Evolutionary conservation across 805 yeast species (phyloP), one percentile per base, ranked within the genome.

Genomic region (Yarrowia alimentaria): DNA sequence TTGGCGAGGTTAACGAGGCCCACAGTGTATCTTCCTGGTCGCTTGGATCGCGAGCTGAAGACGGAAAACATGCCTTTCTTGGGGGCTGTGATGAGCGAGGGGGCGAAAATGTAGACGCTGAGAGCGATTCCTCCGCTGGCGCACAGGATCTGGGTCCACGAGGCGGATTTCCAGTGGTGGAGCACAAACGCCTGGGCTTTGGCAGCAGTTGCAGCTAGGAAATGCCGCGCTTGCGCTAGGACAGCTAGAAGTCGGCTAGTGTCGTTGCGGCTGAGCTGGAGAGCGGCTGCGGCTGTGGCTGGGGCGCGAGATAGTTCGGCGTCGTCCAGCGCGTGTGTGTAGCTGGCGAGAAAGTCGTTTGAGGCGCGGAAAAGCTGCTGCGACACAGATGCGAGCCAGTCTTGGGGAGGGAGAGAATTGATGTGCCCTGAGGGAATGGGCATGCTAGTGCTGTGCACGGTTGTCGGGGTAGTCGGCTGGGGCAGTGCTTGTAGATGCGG

Each of bases 1-100:
- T 87, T 86, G 54, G 90, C 77, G 56, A 81, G 72, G 64, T 91
- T 93, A 57, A 81, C 74, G 35, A 91, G 69, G 3, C 97, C 97
- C 0, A 93, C 87, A 9, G 95, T 83, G 60, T 78, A 71, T 34
- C 61, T 53, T 20, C 62, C 61, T 4, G 51, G 37, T 52, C 54
- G 56, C 57, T 77, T 81, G 57, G 51, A 51, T 6, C 57, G 45
- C 8, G 50, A 43, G 29, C 30, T 21, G 21, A 43, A 43, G 30
- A 43, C 50, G 12, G 50, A 43, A 16, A 55, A 53, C 60, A 56
- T 56, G 30, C 32, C 34, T 11, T 32, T n/a, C n/a, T n/a, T n/a
- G n/a, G n/a, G n/a, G n/a, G n/a, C 22, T 28, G 38, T 29, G 14
- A 25, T 30, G 13, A 52, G 24, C 4, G 47, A 19, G n/a, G 56